phyloP scores from a whole-genome alignment of 352 stramenopile species.

The Globisporangium lucens region DNA sequence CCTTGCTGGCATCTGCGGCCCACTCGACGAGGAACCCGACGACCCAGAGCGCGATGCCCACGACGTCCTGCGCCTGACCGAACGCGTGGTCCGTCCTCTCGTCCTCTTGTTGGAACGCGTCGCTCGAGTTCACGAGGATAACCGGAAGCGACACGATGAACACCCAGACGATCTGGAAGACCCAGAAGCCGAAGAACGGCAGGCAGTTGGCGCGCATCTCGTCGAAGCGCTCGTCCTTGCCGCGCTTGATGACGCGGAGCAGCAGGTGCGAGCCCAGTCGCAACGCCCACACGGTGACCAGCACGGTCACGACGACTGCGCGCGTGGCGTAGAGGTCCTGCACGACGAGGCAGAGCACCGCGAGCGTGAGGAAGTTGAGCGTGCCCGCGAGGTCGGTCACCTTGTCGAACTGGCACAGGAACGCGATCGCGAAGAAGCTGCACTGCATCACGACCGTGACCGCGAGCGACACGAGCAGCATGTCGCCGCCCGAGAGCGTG shows the following conservation, averaged over 20 bases:
- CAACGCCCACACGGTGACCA: conserved; percentile 55
- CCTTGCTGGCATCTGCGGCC: conserved; percentile 60
- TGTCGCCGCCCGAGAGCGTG: conserved; percentile 19
- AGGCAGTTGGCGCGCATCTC: conserved; percentile 60
- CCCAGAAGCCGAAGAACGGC: conserved; percentile 74
- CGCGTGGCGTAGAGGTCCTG: conserved; percentile 45
- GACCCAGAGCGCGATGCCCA: conserved; percentile 47
- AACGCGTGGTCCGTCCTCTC: conserved; percentile 23
- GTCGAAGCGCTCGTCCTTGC: conserved; percentile 77
- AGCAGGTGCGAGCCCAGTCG: conserved; percentile 69
- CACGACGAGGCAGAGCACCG: conserved; percentile 43
- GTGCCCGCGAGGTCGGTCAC: conserved; percentile 60
- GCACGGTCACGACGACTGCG: conserved; percentile 39
- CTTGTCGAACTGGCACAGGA: conserved; percentile 62
- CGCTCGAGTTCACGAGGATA: conserved; percentile 55
- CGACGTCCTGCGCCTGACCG: conserved; percentile 32
- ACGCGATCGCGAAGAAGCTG: conserved; percentile 60
- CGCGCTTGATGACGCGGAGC: conserved; percentile 57
- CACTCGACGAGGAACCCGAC: conserved; percentile 57
- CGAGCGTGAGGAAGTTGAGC: conserved; percentile 59
- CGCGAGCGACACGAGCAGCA: conserved; percentile 47
- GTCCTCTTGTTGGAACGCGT: conserved; percentile 14
- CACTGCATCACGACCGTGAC: conserved; percentile 53
- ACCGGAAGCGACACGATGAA: conserved; percentile 72
- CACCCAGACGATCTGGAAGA: conserved; percentile 83